Conservation (phyloP, 2,329 filamentous ascomycete genomes). For the Pseudogymnoascus sp. region DNA sequence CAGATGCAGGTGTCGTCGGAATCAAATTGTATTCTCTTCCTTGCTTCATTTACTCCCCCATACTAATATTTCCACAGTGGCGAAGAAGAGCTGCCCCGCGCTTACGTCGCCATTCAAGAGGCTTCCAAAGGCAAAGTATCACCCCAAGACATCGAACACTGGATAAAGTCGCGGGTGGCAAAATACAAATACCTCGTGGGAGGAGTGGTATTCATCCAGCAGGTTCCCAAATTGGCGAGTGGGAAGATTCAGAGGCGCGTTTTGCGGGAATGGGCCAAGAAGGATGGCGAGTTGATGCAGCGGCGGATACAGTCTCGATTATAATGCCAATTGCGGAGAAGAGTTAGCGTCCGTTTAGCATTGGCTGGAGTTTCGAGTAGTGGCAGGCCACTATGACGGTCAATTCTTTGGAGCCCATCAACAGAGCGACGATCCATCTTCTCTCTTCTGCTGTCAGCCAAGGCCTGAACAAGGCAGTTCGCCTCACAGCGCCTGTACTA, state of each 20-base stretch:
- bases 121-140: constrained; percentile 37
- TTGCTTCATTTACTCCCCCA: neutral
- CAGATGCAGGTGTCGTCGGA: constrained; percentile 49
- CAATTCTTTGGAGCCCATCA: neutral
- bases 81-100: constrained; percentile 44
- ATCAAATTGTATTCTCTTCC: constrained; percentile 31
- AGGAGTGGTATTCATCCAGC: constrained; percentile 47
- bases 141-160: constrained; percentile 43
- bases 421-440: neutral
- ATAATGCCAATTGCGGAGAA: neutral
- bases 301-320: constrained; percentile 11
- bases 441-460: neutral
- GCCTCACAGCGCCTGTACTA: neutral
- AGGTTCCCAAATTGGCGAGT: constrained; percentile 48
- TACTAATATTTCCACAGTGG: constrained; percentile 18
- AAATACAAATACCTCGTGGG: constrained; percentile 46
- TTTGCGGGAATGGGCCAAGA: constrained; percentile 50
- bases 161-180: constrained; percentile 39
- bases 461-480: neutral
- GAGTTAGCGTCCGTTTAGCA: neutral
- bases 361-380: neutral
- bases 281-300: constrained; percentile 36
- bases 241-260: constrained; percentile 52
- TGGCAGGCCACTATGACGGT: neutral
- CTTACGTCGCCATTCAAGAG: constrained; percentile 45